Percentiles rank a stretch among this genome's conserved stretches.
Evolutionary conservation across 2,329 filamentous ascomycete genomes (phyloP).

Genomic region (Penicillium sp.): DNA sequence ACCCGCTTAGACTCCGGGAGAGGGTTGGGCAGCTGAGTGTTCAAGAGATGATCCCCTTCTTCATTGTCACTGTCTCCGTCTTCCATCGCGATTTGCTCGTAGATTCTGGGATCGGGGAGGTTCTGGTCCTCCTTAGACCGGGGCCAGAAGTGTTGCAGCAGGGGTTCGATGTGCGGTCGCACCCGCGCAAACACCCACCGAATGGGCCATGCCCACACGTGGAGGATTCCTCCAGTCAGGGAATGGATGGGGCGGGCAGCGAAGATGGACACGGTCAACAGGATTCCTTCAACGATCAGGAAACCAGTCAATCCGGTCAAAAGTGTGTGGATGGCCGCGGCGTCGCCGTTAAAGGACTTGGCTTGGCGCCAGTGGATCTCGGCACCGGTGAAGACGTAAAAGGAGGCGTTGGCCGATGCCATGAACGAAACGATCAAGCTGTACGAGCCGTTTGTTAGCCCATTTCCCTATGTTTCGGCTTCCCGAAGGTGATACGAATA

Average conservation of each 20-base stretch:
- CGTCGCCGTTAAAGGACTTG: constrained; percentile 34
- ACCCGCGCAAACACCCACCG: constrained; percentile 16
- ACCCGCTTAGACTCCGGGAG: constrained; percentile 11
- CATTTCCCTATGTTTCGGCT: not conserved
- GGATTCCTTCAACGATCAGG: constrained; percentile 31
- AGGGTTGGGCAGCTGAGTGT: constrained; percentile 9
- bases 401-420: constrained; percentile 36
- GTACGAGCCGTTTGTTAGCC: not conserved
- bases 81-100: constrained; percentile 28
- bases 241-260: constrained; percentile 27
- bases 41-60: constrained; percentile 18
- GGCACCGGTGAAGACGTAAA: constrained; percentile 36
- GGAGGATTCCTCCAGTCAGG: constrained; percentile 28
- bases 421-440: constrained; percentile 36
- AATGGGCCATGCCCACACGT: constrained; percentile 26
- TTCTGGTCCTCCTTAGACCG: not conserved
- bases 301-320: constrained; percentile 37
- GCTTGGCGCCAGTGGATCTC: constrained; percentile 42
- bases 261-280: constrained; percentile 28
- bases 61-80: constrained; percentile 29
- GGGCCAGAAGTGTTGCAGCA: constrained; percentile 6
- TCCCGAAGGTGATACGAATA: not conserved
- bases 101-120: constrained; percentile 23
- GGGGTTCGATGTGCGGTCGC: constrained; percentile 5
- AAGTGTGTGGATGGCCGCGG: constrained; percentile 35